Conservation (phyloP, 768 basidiomycete genomes). For the Collybia mongolica region DNA sequence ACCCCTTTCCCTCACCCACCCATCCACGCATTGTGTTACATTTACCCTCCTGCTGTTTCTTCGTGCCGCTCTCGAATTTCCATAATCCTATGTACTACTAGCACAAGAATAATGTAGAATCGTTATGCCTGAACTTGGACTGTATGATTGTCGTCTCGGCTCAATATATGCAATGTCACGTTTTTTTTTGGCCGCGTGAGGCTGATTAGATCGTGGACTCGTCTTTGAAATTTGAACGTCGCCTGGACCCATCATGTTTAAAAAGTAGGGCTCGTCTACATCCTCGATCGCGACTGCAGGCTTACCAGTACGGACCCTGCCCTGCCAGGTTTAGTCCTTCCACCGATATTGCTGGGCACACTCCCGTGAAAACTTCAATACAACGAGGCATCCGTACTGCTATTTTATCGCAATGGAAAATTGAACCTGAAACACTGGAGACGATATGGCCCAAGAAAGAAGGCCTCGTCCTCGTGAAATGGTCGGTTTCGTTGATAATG, state of each 20-base stretch:
- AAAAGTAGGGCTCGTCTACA: slow-evolving; percentile 51
- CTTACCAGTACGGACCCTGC: slow-evolving; percentile 3
- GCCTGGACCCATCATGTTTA: slow-evolving; percentile 53
- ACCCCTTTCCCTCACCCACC: slow-evolving; percentile 18
- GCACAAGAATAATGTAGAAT: slow-evolving; percentile 42
- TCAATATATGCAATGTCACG: no score
- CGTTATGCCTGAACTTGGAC: slow-evolving; percentile 1
- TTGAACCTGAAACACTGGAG: slow-evolving; percentile 80
- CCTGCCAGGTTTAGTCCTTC: slow-evolving; percentile 61
- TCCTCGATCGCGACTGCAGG: slow-evolving; percentile 3
- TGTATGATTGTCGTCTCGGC: no score
- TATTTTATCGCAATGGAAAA: slow-evolving; percentile 81
- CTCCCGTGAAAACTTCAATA: slow-evolving; percentile 89
- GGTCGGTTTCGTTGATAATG: slow-evolving; percentile 50
- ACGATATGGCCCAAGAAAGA: slow-evolving; percentile 99
- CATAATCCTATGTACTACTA: slow-evolving; percentile 42
- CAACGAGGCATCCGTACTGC: slow-evolving; percentile 84
- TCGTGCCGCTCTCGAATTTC: slow-evolving; percentile 27
- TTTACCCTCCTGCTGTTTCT: slow-evolving; percentile 16
- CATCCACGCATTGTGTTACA: slow-evolving; percentile 28
- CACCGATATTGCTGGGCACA: slow-evolving; percentile 86
- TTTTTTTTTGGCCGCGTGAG: background rate
- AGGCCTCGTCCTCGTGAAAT: slow-evolving; percentile 88
- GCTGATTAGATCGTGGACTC: background rate
- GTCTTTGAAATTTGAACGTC: slow-evolving; percentile 3